A percentile compares a stretch with the other conserved stretches of the same genome.
Evolutionary conservation across 78 protist genomes (phyloP).

Genomic region (Planoprotostelium fungivorum): DNA sequence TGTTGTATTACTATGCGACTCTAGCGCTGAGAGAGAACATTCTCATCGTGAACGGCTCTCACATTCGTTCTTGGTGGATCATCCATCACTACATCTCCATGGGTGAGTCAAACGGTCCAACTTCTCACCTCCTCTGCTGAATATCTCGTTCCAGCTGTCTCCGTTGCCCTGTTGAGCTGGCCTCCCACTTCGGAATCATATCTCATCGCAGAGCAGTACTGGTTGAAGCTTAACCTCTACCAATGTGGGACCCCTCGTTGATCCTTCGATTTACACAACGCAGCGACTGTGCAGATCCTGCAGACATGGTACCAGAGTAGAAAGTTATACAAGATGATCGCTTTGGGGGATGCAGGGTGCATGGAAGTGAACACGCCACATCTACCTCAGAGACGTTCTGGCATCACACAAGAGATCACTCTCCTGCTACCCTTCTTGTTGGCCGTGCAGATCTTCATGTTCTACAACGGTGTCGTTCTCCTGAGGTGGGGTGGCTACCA

Average conservation of each 20-base stretch:
- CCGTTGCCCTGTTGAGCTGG: slow-evolving; percentile 9
- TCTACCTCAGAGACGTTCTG: background rate
- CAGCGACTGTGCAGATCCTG: slow-evolving; percentile 38
- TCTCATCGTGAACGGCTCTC: slow-evolving; percentile 54
- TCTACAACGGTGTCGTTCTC: background rate
- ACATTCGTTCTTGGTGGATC: slow-evolving; percentile 66
- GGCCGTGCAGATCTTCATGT: background rate
- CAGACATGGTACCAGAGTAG: slow-evolving; percentile 59
- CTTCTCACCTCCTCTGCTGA: background rate
- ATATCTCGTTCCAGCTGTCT: background rate
- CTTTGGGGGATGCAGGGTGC: slow-evolving; percentile 56
- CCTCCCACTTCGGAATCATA: background rate
- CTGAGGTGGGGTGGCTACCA: background rate
- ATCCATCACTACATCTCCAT: slow-evolving; percentile 69
- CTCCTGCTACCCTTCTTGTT: background rate
- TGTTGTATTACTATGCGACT: slow-evolving; percentile 57
- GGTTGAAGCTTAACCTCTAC: background rate
- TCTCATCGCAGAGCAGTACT: background rate
- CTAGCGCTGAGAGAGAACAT: slow-evolving; percentile 66
- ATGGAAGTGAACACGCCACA: slow-evolving; percentile 26
- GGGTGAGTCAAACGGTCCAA: slow-evolving; percentile 45
- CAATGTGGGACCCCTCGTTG: background rate
- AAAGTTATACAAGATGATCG: slow-evolving; percentile 47
- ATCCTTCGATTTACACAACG: background rate
- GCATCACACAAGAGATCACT: background rate